Base-by-base conservation (phyloP, 441 rosid genomes). In the Pelargonium cotyledonis region DNA sequence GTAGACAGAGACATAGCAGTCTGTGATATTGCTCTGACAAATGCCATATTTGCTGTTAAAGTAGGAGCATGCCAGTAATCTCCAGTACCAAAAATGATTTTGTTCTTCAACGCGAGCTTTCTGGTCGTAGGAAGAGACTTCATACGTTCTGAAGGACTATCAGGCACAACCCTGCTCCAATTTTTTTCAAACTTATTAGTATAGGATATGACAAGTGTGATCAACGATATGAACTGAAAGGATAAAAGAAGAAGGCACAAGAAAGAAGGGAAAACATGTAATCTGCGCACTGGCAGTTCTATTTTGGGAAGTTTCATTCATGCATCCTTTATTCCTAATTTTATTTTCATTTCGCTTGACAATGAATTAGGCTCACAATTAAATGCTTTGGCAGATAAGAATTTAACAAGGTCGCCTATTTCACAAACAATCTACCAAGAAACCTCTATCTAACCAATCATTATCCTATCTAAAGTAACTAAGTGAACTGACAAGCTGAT, bases 21-120 rank as follows among this genome's bases (percentile, higher is more conserved):
- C 85, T 94, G 99, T 62, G 94, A 82, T 76, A 91, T 86, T 49
- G 97, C 96, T 87, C 97, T 83, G 65, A 84, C 89, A 83, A 94
- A 91, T 53, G 86, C 92, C 88, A 82, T 84, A 78, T 94, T 94
- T 66, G 99, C 96, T 19, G 96, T 94, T 80, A 89, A 81, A 43
- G 97, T 91, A 0, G 92, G 86, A 4, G 92, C 86, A 72, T 71
- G 84, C 94, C 94, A 88, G 70, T 71, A 71, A 81, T 91, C 96
- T 60, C 96, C 96, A 41, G 97, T 89, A 68, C 99, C 99, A 70
- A 86, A 94, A 70, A 85, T 87, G 46, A 82, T 74, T 81, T 88
- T 91, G 85, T 85, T 95, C 82, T 90, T 88, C 85, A 78, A 31
- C 57, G 91, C 91, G 72, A 94, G 80, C 82, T 94, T 94, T 83